phyloP scores from a whole-genome alignment of 2,329 filamentous ascomycete species.

The Aspergillus glaucus region DNA sequence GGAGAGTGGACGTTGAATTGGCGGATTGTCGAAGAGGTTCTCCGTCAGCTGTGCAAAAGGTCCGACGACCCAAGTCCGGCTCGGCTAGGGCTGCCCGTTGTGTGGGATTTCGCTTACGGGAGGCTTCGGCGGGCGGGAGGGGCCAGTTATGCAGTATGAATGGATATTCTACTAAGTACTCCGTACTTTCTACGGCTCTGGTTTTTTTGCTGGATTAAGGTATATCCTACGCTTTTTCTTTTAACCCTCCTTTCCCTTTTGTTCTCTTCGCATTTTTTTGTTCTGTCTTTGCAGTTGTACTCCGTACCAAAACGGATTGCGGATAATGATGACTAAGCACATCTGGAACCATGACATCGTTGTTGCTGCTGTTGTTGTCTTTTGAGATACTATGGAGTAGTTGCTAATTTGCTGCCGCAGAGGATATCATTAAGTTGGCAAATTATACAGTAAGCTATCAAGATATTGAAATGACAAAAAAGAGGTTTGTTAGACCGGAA shows the following conservation, averaged over 20 bases:
- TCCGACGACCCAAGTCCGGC: slow-evolving; percentile 17
- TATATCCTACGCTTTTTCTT: neutral
- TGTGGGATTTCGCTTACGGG: slow-evolving; percentile 39
- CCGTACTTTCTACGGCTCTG: neutral
- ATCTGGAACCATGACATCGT: neutral
- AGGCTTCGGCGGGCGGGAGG: slow-evolving; percentile 8
- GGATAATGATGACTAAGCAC: neutral
- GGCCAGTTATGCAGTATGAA: neutral
- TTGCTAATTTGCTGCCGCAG: neutral
- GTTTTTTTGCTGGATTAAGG: neutral
- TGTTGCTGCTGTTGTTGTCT: neutral
- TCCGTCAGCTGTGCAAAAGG: slow-evolving; percentile 22
- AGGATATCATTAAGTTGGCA: too few species aligned
- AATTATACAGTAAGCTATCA: too few species aligned
- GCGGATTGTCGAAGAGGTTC: slow-evolving; percentile 27
- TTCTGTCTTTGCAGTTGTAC: too few species aligned
- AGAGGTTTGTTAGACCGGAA: too few species aligned
- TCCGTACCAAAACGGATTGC: neutral
- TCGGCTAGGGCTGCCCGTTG: slow-evolving; percentile 34
- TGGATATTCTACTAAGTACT: neutral
- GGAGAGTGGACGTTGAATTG: slow-evolving; percentile 31
- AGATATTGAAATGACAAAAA: too few species aligned
- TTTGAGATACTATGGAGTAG: neutral
- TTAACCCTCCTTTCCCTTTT: too few species aligned
- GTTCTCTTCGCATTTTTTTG: too few species aligned